Conservation (phyloP, 2,329 filamentous ascomycete species). For the Neonectria sp. region DNA sequence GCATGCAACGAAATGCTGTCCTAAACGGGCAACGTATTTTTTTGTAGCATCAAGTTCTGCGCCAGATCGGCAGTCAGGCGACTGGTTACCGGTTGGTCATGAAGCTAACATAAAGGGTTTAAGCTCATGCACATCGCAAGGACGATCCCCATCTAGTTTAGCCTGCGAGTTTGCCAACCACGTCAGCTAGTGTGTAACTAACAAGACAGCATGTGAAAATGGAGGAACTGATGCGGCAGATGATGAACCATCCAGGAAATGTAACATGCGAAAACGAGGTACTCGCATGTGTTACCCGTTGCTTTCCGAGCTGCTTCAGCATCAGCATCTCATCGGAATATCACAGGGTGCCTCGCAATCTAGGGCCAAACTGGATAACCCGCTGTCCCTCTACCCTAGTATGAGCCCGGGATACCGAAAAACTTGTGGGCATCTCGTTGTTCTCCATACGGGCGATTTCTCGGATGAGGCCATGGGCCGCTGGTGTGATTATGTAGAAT, state of each 20-base stretch:
- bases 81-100: conserved; percentile 14
- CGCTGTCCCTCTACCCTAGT: neutral
- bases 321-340: neutral
- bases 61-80: conserved; percentile 19
- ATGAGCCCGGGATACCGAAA: too few species aligned
- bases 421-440: neutral
- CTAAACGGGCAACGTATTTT: neutral
- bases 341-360: conserved; percentile 34
- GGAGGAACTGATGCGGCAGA: neutral
- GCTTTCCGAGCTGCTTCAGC: neutral
- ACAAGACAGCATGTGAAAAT: neutral
- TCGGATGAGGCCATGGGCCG: too few species aligned
- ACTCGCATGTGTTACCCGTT: neutral
- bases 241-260: too few species aligned
- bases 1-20: neutral
- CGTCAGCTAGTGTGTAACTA: too few species aligned
- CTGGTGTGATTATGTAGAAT: too few species aligned
- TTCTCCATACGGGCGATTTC: too few species aligned
- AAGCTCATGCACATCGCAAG: conserved; percentile 39
- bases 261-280: neutral
- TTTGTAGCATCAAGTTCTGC: conserved; percentile 6
- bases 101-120: conserved; percentile 24
- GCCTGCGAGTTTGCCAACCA: conserved; percentile 38
- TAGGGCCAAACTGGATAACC: conserved; percentile 31
- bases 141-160: conserved; percentile 38